Conservation (phyloP, 2,329 filamentous ascomycete genomes). For the Septoria petroselini region DNA sequence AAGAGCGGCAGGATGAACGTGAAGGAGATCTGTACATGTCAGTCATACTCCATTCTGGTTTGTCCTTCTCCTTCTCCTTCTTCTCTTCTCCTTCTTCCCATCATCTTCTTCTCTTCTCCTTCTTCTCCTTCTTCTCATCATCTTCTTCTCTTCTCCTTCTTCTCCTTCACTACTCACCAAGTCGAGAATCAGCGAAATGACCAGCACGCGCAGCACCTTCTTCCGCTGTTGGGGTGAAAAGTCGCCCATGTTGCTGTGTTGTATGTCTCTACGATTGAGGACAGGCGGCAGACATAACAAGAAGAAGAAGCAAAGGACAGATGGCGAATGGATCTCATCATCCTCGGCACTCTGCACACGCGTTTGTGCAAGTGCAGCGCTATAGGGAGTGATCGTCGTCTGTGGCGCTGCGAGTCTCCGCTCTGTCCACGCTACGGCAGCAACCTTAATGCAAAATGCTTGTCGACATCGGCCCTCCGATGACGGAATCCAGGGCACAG, state of each 20-base stretch:
- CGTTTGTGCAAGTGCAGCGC: slow-evolving; percentile 1
- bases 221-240: slow-evolving; percentile 23
- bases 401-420: background rate
- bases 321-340: slow-evolving; percentile 1
- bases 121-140: no score
- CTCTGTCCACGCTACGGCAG: background rate
- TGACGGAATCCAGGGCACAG: slow-evolving; percentile 5
- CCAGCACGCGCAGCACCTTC: slow-evolving; percentile 26
- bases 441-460: background rate
- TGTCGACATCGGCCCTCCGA: background rate
- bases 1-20: slow-evolving; percentile 98
- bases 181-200: slow-evolving; percentile 29
- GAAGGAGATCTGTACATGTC: slow-evolving; percentile 75
- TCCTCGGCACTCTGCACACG: slow-evolving; percentile 5
- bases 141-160: no score
- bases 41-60: background rate
- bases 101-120: no score
- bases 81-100: no score
- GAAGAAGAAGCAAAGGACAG: background rate
- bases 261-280: no score
- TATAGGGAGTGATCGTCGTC: slow-evolving; percentile 2
- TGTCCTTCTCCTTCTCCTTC: background rate
- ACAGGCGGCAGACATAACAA: background rate
- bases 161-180: no score
- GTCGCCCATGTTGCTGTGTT: slow-evolving; percentile 13